Conservation (phyloP, 129 eudicot genomes). For the Arctium minus region DNA sequence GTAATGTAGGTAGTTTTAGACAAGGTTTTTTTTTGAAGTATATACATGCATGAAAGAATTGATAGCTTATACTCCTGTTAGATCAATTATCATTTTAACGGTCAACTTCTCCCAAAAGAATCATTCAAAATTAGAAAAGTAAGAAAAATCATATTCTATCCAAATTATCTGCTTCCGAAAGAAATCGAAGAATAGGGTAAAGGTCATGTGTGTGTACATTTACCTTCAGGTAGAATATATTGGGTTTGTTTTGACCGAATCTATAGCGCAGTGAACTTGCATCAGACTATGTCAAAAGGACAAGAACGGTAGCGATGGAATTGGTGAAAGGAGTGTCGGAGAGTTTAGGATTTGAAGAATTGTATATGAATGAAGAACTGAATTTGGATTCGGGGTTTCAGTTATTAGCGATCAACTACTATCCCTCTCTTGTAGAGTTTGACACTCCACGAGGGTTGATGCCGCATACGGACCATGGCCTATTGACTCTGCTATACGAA, state of each 20-base stretch:
- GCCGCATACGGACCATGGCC: conserved; percentile 39
- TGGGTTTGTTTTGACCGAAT: background rate
- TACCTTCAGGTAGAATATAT: background rate
- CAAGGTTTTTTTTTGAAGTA: too few relatives aligned
- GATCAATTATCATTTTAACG: too few relatives aligned
- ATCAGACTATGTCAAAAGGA: conserved; percentile 18
- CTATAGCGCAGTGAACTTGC: conserved; percentile 27
- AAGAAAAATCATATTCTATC: too few relatives aligned
- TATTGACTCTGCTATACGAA: conserved; percentile 33
- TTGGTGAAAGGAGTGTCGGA: conserved; percentile 35
- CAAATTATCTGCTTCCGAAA: too few relatives aligned
- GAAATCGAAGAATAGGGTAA: too few relatives aligned
- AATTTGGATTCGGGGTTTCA: conserved; percentile 30
- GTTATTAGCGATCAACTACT: conserved; percentile 25
- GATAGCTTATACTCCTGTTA: too few relatives aligned
- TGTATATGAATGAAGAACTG: conserved; percentile 25
- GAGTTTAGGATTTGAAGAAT: conserved; percentile 38
- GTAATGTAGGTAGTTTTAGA: too few relatives aligned
- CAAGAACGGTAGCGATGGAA: conserved; percentile 24
- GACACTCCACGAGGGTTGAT: conserved; percentile 21
- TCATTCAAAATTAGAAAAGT: too few relatives aligned
- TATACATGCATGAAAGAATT: too few relatives aligned
- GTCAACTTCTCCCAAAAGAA: too few relatives aligned
- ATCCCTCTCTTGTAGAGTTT: conserved; percentile 23
- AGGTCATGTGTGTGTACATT: background rate